Conservation (phyloP, 169 alveolate species). For the Amoebophrya sp. region DNA sequence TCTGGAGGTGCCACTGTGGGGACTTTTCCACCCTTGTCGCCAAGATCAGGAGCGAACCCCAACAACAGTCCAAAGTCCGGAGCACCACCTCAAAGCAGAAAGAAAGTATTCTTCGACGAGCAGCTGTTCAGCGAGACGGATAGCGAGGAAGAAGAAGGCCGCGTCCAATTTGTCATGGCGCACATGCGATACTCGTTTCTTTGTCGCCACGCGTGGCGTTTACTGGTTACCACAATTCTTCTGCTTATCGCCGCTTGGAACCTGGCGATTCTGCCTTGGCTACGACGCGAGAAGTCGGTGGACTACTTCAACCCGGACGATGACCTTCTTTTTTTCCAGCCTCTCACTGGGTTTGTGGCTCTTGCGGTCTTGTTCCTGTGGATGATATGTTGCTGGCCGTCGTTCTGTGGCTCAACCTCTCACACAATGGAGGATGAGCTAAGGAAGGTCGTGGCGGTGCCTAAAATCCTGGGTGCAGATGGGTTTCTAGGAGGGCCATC, state of each 20-base stretch:
- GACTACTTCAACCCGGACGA: neutral
- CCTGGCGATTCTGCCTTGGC: neutral
- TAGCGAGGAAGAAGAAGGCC: neutral
- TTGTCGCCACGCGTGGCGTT: neutral
- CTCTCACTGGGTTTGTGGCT: neutral
- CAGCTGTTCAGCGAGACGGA: neutral
- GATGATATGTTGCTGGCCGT: neutral
- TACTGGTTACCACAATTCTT: neutral
- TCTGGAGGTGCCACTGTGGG: too few species aligned
- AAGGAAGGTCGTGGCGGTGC: too few species aligned
- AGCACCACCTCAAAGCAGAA: too few species aligned
- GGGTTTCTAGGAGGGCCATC: too few species aligned
- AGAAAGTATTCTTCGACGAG: neutral
- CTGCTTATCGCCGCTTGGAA: neutral
- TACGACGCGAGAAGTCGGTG: neutral
- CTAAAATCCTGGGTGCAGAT: too few species aligned
- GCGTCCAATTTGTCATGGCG: neutral
- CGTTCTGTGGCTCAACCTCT: too few species aligned
- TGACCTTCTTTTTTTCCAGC: neutral
- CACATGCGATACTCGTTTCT: neutral
- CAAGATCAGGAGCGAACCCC: too few species aligned
- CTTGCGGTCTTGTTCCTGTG: neutral
- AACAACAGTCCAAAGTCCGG: too few species aligned
- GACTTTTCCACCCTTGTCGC: too few species aligned
- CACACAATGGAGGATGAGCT: too few species aligned